These are phyloP conservation scores for Chaetomium tenue DNA, from an alignment of 495 filamentous ascomycete species.

Conservation along the genomic window DNA sequence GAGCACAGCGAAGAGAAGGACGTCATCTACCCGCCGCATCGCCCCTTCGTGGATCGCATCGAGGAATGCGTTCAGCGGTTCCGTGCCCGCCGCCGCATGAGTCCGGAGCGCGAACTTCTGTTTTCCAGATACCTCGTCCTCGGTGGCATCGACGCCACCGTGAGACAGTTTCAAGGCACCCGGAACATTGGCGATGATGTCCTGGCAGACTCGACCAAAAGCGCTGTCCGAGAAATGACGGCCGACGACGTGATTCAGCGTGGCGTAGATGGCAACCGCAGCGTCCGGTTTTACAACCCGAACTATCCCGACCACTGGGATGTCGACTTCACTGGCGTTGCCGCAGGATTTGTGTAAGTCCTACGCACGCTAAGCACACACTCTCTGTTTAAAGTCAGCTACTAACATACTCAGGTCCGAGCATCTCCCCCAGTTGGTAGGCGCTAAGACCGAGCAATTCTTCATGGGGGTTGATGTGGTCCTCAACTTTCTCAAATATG, in stretches of 20 bases:
- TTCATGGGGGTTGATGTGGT: constrained; percentile 52
- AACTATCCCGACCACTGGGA: constrained; percentile 55
- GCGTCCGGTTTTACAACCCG: constrained; percentile 46
- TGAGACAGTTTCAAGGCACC: constrained; percentile 66
- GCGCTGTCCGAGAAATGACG: constrained; percentile 60
- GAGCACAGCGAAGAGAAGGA: constrained; percentile 59
- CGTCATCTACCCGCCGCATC: constrained; percentile 29
- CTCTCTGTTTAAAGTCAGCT: background rate
- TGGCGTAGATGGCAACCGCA: constrained; percentile 24
- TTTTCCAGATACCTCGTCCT: constrained; percentile 79
- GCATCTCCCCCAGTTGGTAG: constrained; percentile 23
- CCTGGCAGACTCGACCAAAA: constrained; percentile 52
- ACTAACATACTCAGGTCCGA: constrained; percentile 25
- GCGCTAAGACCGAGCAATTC: constrained; percentile 19
- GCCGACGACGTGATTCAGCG: constrained; percentile 59
- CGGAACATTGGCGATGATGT: constrained; percentile 52
- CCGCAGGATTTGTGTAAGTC: constrained; percentile 72
- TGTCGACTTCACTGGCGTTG: constrained; percentile 77
- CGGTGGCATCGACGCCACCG: constrained; percentile 72
- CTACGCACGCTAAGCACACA: background rate
- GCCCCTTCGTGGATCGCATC: constrained; percentile 56
- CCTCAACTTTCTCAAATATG: constrained; percentile 85
- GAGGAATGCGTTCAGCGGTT: constrained; percentile 84
- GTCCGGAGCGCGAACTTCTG: constrained; percentile 56
- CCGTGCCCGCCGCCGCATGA: constrained; percentile 68